These are phyloP conservation scores for Hemileccinum rubropunctum DNA, from an alignment of 768 basidiomycete genomes.

Conservation along the genomic window DNA sequence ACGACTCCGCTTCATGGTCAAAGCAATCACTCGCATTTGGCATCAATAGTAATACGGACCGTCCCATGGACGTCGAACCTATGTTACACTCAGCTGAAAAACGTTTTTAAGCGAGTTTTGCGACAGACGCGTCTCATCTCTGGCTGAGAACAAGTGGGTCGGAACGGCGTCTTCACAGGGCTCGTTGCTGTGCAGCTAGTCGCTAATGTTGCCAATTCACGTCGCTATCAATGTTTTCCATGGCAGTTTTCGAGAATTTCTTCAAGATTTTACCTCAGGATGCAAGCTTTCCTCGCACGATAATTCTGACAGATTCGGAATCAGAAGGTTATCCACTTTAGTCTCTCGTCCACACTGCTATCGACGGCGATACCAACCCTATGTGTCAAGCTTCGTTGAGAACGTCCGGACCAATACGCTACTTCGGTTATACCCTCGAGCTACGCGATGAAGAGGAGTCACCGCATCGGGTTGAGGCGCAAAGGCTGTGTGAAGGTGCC, in stretches of 20 bases:
- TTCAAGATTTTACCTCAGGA: constrained; percentile 1
- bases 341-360: background rate
- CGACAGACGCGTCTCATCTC: constrained; percentile 5
- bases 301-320: constrained; percentile 18
- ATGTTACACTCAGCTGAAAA: constrained; percentile 12
- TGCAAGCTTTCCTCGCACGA: constrained; percentile 4
- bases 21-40: constrained; percentile 10
- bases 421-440: constrained; percentile 9
- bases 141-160: constrained; percentile 15
- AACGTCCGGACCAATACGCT: constrained; percentile 2
- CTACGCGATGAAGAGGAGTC: background rate
- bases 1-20: constrained; percentile 11
- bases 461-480: constrained; percentile 9
- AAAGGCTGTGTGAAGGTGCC: constrained; percentile 14
- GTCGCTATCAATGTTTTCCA: constrained; percentile 6
- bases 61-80: constrained; percentile 9
- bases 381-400: constrained; percentile 2
- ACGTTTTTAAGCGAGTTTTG: constrained; percentile 18
- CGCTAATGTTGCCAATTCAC: constrained; percentile 9
- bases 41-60: constrained; percentile 17
- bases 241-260: constrained; percentile 10
- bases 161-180: constrained; percentile 15
- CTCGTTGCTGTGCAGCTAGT: constrained; percentile 15
- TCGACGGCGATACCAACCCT: constrained; percentile 5
- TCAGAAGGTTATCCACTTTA: constrained; percentile 4